Percentiles rank a stretch among this genome's conserved stretches.
Evolutionary conservation across 352 stramenopile species (phyloP).

Genomic region (Phytophthora pini): DNA sequence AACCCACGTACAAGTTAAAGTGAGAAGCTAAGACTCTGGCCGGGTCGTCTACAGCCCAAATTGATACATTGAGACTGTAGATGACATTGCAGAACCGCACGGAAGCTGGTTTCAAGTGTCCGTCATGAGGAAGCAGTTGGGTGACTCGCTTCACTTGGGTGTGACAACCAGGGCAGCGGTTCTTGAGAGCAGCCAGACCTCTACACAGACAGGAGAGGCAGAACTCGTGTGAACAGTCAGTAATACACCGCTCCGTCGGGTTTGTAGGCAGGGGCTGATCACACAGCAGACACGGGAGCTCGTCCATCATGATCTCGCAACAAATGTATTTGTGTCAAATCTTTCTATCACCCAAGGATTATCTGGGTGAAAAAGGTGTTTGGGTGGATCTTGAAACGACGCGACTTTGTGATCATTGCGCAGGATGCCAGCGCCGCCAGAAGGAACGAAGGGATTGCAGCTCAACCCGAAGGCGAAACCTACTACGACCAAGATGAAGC

Average conservation of each 20-base stretch:
- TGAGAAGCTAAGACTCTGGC: slow-evolving; percentile 63
- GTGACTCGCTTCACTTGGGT: slow-evolving; percentile 62
- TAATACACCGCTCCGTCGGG: slow-evolving; percentile 59
- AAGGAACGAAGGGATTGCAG: slow-evolving; percentile 52
- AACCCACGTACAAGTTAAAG: slow-evolving; percentile 70
- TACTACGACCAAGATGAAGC: slow-evolving; percentile 85
- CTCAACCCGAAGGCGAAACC: slow-evolving; percentile 64
- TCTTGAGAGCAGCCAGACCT: slow-evolving; percentile 59
- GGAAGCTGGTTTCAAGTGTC: slow-evolving; percentile 45
- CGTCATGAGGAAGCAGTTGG: slow-evolving; percentile 43
- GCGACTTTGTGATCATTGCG: not conserved
- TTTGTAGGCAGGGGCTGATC: slow-evolving; percentile 44
- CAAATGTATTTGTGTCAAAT: no score
- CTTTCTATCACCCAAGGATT: no score
- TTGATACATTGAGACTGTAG: slow-evolving; percentile 81
- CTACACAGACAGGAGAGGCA: slow-evolving; percentile 74
- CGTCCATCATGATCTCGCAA: slow-evolving; percentile 4
- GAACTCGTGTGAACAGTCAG: slow-evolving; percentile 85
- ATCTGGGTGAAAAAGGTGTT: no score
- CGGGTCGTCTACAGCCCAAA: slow-evolving; percentile 80
- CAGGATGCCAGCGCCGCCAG: slow-evolving; percentile 50
- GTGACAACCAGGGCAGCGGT: slow-evolving; percentile 74
- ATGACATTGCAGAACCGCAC: slow-evolving; percentile 85
- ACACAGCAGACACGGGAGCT: slow-evolving; percentile 64
- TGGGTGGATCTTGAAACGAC: slow-evolving; percentile 26